Conservation (phyloP, 768 basidiomycete genomes). For the Lactifluus piperatus region DNA sequence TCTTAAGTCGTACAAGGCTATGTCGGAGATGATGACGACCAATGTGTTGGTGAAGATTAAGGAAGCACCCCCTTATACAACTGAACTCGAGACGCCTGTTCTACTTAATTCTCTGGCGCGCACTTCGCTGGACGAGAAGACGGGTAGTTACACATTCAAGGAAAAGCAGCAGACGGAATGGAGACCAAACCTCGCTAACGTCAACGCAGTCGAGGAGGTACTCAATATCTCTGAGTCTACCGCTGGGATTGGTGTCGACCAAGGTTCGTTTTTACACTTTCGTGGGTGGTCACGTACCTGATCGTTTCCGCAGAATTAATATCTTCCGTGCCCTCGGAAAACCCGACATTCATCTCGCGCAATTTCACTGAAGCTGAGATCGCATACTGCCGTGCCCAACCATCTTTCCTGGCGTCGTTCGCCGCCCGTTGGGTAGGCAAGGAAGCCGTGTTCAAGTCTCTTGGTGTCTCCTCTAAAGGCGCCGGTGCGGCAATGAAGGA, state of each 20-base stretch:
- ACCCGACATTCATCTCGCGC: conserved; percentile 76
- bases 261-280: conserved; percentile 42
- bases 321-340: conserved; percentile 82
- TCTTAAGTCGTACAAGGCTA: conserved; percentile 72
- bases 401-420: conserved; percentile 82
- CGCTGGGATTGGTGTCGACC: conserved; percentile 81
- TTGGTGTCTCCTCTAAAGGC: conserved; percentile 84
- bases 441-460: conserved; percentile 94
- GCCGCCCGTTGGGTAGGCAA: conserved; percentile 97
- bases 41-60: conserved; percentile 93
- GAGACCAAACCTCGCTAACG: conserved; percentile 54
- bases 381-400: conserved; percentile 78
- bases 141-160: conserved; percentile 76
- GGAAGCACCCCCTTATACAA: conserved; percentile 80
- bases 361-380: conserved; percentile 92
- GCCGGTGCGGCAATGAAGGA: conserved; percentile 95
- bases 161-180: conserved; percentile 48
- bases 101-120: conserved; percentile 90
- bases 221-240: conserved; percentile 39
- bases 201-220: conserved; percentile 50
- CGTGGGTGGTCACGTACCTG: conserved; percentile 11
- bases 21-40: conserved; percentile 94
- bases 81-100: conserved; percentile 79
- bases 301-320: conserved; percentile 59
- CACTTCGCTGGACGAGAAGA: conserved; percentile 73